These are phyloP conservation scores for Camellia japonica DNA, from an alignment of 148 eudicot genomes.

Conservation along the genomic window DNA sequence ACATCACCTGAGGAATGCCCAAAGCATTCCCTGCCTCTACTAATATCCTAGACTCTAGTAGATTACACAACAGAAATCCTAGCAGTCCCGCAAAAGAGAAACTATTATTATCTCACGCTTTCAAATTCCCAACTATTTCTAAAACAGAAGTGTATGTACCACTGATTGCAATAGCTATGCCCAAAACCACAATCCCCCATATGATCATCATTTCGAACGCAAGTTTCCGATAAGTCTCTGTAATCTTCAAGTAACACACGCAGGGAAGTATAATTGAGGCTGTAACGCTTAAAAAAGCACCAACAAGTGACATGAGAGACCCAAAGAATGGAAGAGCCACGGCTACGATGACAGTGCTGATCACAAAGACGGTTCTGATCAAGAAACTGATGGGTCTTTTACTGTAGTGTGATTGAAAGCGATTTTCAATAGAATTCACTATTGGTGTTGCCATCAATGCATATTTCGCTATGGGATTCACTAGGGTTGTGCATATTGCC, in stretches of 20 bases:
- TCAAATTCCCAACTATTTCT: slow-evolving; percentile 25
- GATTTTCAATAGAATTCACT: slow-evolving; percentile 27
- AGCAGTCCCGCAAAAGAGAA: too few relatives aligned
- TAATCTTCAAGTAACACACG: slow-evolving; percentile 42
- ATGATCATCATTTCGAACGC: slow-evolving; percentile 21
- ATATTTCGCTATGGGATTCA: slow-evolving; percentile 49
- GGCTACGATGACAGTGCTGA: slow-evolving; percentile 37
- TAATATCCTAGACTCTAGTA: too few relatives aligned
- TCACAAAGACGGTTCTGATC: slow-evolving; percentile 34
- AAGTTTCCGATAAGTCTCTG: slow-evolving; percentile 11
- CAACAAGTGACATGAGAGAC: slow-evolving; percentile 34
- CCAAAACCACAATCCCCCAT: slow-evolving; percentile 19
- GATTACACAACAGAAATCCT: too few relatives aligned
- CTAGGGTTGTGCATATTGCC: slow-evolving; percentile 46
- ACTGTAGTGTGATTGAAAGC: slow-evolving; percentile 8
- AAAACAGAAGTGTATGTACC: slow-evolving; percentile 28
- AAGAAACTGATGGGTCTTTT: slow-evolving; percentile 16
- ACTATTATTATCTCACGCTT: neutral
- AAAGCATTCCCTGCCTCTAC: too few relatives aligned
- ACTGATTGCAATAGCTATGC: slow-evolving; percentile 7
- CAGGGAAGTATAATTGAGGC: slow-evolving; percentile 39
- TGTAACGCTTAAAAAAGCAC: slow-evolving; percentile 33
- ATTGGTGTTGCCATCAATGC: slow-evolving; percentile 43
- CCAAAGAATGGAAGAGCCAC: slow-evolving; percentile 39
- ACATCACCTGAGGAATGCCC: too few relatives aligned